These are phyloP conservation scores for Ilex asprella DNA, from an alignment of 257 asterid genomes.

Conservation along the genomic window DNA sequence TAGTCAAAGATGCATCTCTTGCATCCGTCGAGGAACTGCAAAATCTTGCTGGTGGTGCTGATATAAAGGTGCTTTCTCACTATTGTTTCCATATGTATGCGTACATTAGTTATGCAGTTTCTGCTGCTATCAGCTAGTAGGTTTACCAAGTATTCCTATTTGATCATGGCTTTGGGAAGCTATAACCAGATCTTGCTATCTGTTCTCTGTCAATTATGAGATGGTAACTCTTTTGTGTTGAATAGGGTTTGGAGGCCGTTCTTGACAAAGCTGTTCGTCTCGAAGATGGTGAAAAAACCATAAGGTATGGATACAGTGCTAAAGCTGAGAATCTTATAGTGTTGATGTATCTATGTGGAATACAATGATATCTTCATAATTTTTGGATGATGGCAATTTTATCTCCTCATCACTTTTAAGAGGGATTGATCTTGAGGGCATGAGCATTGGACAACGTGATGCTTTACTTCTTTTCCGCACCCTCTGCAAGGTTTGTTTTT, in stretches of 20 bases:
- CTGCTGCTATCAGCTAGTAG: neutral
- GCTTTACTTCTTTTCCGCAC: constrained; percentile 94
- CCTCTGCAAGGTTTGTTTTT: constrained; percentile 87
- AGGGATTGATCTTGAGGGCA: constrained; percentile 66
- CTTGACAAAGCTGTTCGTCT: constrained; percentile 94
- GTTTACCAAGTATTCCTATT: neutral
- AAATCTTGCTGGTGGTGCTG: constrained; percentile 76
- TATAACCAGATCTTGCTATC: constrained; percentile 1
- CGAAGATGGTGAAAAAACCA: constrained; percentile 84
- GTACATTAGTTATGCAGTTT: no score
- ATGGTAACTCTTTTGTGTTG: constrained; percentile 13
- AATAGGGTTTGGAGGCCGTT: constrained; percentile 96
- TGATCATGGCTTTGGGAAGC: neutral
- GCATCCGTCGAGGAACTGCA: constrained; percentile 77
- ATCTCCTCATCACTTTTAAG: constrained; percentile 32
- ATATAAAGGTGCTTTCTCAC: constrained; percentile 63
- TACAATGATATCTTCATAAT: constrained; percentile 4
- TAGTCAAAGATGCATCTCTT: constrained; percentile 44
- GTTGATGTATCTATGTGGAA: neutral
- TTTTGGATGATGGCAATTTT: constrained; percentile 23
- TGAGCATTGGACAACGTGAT: constrained; percentile 77
- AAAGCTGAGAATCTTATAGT: constrained; percentile 17
- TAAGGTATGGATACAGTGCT: constrained; percentile 46
- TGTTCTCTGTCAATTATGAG: constrained; percentile 14
- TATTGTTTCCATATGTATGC: neutral